A percentile compares a stretch with the other conserved stretches of the same genome.
Evolutionary conservation across 2,329 filamentous ascomycete species (phyloP).

Genomic region (Fusarium tanahbumbuense): DNA sequence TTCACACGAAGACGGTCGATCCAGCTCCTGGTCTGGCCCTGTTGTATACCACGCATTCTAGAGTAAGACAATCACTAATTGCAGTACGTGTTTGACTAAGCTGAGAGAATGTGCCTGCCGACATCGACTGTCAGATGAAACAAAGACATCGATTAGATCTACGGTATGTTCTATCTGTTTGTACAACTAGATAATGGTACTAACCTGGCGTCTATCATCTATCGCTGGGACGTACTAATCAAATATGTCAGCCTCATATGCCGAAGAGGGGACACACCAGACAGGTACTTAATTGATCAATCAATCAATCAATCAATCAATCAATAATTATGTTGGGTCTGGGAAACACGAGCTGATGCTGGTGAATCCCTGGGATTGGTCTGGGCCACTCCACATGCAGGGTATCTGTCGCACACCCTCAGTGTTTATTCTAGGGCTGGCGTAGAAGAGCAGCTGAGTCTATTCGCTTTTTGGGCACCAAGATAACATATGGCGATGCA

Average conservation of each 20-base stretch:
- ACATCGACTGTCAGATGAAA: neutral
- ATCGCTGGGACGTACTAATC: neutral
- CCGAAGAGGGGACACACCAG: neutral
- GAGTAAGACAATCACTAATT: neutral
- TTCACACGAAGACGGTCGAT: slow-evolving; percentile 37
- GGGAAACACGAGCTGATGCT: neutral
- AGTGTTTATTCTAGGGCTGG: neutral
- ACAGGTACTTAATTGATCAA: neutral
- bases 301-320: neutral
- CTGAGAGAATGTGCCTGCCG: neutral
- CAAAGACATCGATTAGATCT: neutral
- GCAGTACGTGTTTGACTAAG: neutral
- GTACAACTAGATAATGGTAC: neutral
- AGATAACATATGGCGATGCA: slow-evolving; percentile 9
- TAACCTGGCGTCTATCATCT: neutral
- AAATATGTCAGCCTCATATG: neutral
- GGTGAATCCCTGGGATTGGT: slow-evolving; percentile 34
- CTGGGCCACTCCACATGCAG: slow-evolving; percentile 26
- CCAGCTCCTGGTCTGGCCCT: slow-evolving; percentile 9
- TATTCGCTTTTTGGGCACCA: slow-evolving; percentile 17
- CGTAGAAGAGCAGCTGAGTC: slow-evolving; percentile 7
- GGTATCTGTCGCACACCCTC: slow-evolving; percentile 13
- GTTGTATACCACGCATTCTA: neutral
- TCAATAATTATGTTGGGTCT: neutral
- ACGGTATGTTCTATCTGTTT: neutral